These are phyloP conservation scores for Graphiopsis chlorocephala DNA, from an alignment of 2,329 filamentous ascomycete genomes.

Conservation along the genomic window DNA sequence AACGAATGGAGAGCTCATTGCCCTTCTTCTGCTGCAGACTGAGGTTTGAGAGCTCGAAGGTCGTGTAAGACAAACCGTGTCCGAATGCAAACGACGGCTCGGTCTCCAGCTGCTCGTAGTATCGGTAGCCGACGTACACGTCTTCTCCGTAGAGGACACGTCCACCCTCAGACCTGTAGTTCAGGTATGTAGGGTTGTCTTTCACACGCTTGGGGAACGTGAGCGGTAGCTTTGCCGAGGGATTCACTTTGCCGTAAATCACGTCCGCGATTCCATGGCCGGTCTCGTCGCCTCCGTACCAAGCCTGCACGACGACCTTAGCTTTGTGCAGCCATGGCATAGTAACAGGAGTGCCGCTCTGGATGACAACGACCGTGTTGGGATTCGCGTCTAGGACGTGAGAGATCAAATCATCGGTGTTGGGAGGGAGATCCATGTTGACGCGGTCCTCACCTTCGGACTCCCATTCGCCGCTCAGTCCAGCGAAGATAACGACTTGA, in stretches of 20 bases:
- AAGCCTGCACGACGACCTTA: slow-evolving; percentile 59
- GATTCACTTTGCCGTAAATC: slow-evolving; percentile 11
- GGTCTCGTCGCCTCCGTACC: slow-evolving; percentile 18
- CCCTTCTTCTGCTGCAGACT: background rate
- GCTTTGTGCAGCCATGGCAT: slow-evolving; percentile 69
- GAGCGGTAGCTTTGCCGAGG: slow-evolving; percentile 14
- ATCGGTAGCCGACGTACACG: slow-evolving; percentile 15
- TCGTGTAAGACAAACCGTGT: slow-evolving; percentile 14
- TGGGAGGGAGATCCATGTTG: slow-evolving; percentile 58
- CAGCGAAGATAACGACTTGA: slow-evolving; percentile 74
- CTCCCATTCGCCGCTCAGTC: slow-evolving; percentile 75
- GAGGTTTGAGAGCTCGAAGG: slow-evolving; percentile 10
- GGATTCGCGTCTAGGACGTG: slow-evolving; percentile 65
- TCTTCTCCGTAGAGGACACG: slow-evolving; percentile 16
- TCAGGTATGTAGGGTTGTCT: slow-evolving; percentile 65
- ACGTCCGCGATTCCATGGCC: slow-evolving; percentile 15
- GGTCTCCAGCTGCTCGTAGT: slow-evolving; percentile 15
- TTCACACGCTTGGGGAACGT: slow-evolving; percentile 24
- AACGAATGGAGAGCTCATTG: slow-evolving; percentile 42
- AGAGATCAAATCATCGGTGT: slow-evolving; percentile 63
- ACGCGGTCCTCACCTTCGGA: slow-evolving; percentile 67
- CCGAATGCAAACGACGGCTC: slow-evolving; percentile 13
- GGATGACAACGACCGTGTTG: slow-evolving; percentile 69
- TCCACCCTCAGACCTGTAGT: slow-evolving; percentile 53
- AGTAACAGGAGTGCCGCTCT: slow-evolving; percentile 70